Evolutionary conservation across 1,139 yeast species (phyloP).

Genomic region (Zygoascus sp.): DNA sequence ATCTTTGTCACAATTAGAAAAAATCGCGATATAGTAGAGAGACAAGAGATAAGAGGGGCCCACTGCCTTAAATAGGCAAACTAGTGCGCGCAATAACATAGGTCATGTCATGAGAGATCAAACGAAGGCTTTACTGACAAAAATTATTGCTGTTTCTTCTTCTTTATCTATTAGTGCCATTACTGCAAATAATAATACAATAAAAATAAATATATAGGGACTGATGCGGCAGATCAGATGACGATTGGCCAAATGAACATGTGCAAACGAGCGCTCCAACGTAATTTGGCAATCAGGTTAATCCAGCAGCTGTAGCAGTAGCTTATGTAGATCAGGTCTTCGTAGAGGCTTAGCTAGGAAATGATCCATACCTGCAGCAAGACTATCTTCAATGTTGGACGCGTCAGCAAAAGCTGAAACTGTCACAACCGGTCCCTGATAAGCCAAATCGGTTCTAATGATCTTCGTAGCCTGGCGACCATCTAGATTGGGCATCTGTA

Average conservation of each 20-base stretch:
- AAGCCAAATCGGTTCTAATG: conserved; percentile 59
- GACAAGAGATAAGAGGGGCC: too few species aligned
- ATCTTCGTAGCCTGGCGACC: conserved; percentile 77
- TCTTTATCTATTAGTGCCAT: too few species aligned
- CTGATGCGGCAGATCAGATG: too few species aligned
- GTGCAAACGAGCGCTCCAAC: background rate
- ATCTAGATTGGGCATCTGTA: conserved; percentile 93
- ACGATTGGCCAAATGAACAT: too few species aligned
- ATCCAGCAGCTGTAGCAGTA: conserved; percentile 17
- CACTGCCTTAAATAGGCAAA: too few species aligned
- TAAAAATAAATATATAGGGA: background rate
- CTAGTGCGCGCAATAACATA: too few species aligned
- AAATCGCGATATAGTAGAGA: too few species aligned
- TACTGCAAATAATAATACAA: too few species aligned
- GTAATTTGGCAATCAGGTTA: background rate
- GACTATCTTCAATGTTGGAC: conserved; percentile 78
- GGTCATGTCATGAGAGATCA: too few species aligned
- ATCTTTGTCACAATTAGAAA: too few species aligned
- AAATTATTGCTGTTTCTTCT: too few species aligned
- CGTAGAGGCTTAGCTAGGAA: conserved; percentile 74
- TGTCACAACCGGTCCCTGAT: conserved; percentile 76
- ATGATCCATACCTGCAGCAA: conserved; percentile 83
- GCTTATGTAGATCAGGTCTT: conserved; percentile 25
- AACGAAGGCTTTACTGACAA: too few species aligned
- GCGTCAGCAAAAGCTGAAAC: conserved; percentile 94